phyloP scores from a whole-genome alignment of 1,284 basidiomycete species.

The Apiotrichum brassicae region DNA sequence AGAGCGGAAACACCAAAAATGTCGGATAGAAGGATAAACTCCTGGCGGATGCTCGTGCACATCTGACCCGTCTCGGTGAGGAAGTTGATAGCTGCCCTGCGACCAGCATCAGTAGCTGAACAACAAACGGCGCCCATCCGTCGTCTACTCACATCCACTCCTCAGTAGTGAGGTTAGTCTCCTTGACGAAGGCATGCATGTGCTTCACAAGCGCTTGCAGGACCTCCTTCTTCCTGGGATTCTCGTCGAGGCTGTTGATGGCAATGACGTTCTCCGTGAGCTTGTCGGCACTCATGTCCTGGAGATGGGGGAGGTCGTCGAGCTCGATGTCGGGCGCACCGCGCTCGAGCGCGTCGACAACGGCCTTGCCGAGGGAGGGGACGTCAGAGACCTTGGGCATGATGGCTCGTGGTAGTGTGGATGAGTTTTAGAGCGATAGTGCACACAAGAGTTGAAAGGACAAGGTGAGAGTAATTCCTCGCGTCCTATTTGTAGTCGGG shows the following conservation, averaged over 20 bases:
- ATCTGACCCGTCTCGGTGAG: slow-evolving; percentile 66
- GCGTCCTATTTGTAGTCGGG: neutral
- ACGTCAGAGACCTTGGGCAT: slow-evolving; percentile 19
- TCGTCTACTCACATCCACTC: slow-evolving; percentile 67
- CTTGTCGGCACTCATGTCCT: slow-evolving; percentile 49
- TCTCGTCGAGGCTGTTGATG: slow-evolving; percentile 49
- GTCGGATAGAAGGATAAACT: slow-evolving; percentile 77
- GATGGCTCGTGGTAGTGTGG: neutral
- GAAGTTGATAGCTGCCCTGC: slow-evolving; percentile 59
- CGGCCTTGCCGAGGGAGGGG: slow-evolving; percentile 20
- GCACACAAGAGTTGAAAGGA: neutral
- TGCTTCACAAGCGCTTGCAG: slow-evolving; percentile 55
- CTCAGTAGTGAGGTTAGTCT: slow-evolving; percentile 67
- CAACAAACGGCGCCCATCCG: neutral
- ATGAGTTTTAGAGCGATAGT: too few species aligned
- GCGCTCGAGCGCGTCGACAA: slow-evolving; percentile 17
- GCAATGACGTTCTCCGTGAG: slow-evolving; percentile 56
- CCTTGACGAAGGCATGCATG: slow-evolving; percentile 64
- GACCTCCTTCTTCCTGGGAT: slow-evolving; percentile 53
- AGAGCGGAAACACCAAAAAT: slow-evolving; percentile 69
- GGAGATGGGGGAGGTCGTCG: slow-evolving; percentile 50
- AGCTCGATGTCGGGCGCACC: slow-evolving; percentile 20
- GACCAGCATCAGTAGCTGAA: neutral
- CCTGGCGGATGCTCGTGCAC: slow-evolving; percentile 66
- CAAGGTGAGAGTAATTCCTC: neutral